Base-by-base conservation (phyloP, 169 alveolate species). In the Cyclospora cayetanensis region DNA sequence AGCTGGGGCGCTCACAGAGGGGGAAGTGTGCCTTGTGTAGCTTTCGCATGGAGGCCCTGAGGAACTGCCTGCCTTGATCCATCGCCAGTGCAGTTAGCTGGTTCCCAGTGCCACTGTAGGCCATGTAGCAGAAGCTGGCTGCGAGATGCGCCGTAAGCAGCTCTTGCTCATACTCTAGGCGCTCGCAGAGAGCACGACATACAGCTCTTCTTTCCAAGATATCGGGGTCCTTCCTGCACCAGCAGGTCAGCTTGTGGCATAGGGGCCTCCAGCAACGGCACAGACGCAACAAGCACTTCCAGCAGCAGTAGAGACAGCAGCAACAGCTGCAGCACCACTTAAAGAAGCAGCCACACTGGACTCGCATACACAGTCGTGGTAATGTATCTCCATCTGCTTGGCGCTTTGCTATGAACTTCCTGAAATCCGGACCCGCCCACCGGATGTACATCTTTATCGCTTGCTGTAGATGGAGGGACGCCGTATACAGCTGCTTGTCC, bases 291-390 rank as follows among this genome's bases (percentile, higher is more conserved):
- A 15, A 37, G 42, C 84, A 18, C 63, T 31, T 37, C 63, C 55
- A 34, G 55, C 84, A 34, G 84, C 55, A 72, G 84, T 41, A 72
- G 84, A 5, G 31, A 55, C 84, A 72, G 55, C 84, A 72, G 84
- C 55, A 72, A 55, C 84, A 72, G 84, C 84, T 20, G 84, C 84
- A 72, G 55, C 84, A 72, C 60, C 55, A 72, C 63, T 41, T n/a
- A 29, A 50, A 72, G 74, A n/a, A 60, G 74, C 74, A 60, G 74
- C 74, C 25, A 31, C 37, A 60, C 60, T 46, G 11, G 25, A 46
- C 60, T 22, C 60, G 60, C 60, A 22, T 22, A 22, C 60, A 46
- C 60, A 46, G 11, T 22, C 60, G 60, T 22, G 60, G 60, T 22
- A 46, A 22, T 22, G 11, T 46, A 22, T 46, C 60, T 22, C 60